Evolutionary conservation across 176 grass and related monocot genomes (phyloP).

Genomic region (Musa beccarii): DNA sequence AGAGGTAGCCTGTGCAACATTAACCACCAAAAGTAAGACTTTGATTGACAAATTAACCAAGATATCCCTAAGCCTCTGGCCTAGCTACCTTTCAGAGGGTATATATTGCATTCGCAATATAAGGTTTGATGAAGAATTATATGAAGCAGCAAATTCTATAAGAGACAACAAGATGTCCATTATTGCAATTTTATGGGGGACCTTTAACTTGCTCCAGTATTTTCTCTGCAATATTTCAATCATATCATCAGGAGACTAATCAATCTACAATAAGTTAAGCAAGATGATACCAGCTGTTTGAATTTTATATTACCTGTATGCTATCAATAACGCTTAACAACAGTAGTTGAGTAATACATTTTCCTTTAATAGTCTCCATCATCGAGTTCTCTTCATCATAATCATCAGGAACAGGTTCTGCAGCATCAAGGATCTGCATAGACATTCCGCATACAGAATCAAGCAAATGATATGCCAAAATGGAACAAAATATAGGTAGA

Average conservation of each 20-base stretch:
- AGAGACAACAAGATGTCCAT: slow-evolving; percentile 93
- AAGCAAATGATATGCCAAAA: slow-evolving; percentile 9
- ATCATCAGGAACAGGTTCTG: slow-evolving; percentile 42
- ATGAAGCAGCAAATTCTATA: slow-evolving; percentile 91
- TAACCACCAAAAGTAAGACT: slow-evolving; percentile 32
- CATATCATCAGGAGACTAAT: background rate
- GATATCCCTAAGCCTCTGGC: background rate
- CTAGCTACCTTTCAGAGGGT: slow-evolving; percentile 61
- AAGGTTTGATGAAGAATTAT: slow-evolving; percentile 93
- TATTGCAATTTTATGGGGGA: slow-evolving; percentile 62
- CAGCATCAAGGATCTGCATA: slow-evolving; percentile 46
- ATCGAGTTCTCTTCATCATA: slow-evolving; percentile 63
- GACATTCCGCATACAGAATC: slow-evolving; percentile 23
- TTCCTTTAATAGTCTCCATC: slow-evolving; percentile 94
- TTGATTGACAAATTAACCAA: slow-evolving; percentile 7
- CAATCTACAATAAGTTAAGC: slow-evolving; percentile 6
- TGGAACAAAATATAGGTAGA: slow-evolving; percentile 24
- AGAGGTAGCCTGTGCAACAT: slow-evolving; percentile 60
- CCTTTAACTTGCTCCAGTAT: slow-evolving; percentile 80
- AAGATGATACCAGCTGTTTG: background rate
- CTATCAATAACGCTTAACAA: slow-evolving; percentile 81
- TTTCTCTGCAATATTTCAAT: slow-evolving; percentile 53
- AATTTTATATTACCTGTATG: slow-evolving; percentile 65
- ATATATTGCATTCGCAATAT: slow-evolving; percentile 92
- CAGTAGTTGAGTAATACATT: slow-evolving; percentile 91